These are phyloP conservation scores for Hirschfeldia incana DNA, from an alignment of 345 rosid species.

Conservation along the genomic window DNA sequence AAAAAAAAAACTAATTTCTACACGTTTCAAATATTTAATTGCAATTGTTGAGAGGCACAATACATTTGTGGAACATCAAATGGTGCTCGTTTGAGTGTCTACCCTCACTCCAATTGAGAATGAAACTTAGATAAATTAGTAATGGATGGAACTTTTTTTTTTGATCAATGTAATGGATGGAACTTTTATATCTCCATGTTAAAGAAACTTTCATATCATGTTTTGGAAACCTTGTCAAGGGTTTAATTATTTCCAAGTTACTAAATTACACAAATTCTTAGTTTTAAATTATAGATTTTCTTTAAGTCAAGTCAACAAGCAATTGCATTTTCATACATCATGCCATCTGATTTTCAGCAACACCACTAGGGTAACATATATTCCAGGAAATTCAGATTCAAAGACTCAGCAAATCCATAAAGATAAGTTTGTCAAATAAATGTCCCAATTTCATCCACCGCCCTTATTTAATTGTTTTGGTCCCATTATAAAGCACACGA, in stretches of 20 bases:
- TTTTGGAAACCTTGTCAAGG: background rate
- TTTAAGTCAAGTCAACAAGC: background rate
- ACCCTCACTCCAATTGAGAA: background rate
- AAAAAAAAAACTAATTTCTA: background rate
- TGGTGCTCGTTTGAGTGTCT: background rate
- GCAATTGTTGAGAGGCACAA: background rate
- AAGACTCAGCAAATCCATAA: background rate
- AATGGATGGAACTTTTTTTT: background rate
- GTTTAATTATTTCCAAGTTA: background rate
- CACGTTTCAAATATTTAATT: background rate
- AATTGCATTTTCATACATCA: background rate
- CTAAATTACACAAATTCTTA: background rate
- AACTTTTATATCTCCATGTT: background rate
- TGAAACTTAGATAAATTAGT: background rate
- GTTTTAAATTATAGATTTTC: background rate
- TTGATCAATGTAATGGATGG: background rate
- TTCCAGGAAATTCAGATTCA: slow-evolving; percentile 9
- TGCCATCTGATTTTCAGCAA: background rate
- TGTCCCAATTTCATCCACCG: background rate
- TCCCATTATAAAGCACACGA: background rate
- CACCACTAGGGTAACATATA: background rate
- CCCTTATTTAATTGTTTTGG: background rate
- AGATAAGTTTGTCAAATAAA: background rate
- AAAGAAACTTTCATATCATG: background rate
- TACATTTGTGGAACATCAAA: background rate